Evolutionary conservation across 768 basidiomycete genomes (phyloP), one percentile per base, ranked within the genome.

Genomic region (Boletus tomentosulus): DNA sequence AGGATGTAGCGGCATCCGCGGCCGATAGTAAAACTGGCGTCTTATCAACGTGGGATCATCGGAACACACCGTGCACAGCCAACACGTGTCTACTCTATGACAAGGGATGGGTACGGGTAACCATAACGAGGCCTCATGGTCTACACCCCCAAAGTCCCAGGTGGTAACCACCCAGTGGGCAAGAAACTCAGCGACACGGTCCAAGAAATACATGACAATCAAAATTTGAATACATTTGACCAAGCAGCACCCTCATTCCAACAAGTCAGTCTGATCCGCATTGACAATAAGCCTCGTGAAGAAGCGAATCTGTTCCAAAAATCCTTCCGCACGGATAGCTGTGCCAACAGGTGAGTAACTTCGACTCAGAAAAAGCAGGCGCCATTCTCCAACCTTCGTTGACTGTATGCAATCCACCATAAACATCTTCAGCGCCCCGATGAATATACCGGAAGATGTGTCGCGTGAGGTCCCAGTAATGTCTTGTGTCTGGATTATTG

Each of bases 401-500:
- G 24, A 55, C 42, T 19, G 67, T 69, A 50, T 69, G 67, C 10
- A 38, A 34, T 22, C 57, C 76, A 16, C 66, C 65, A 53, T 81
- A 79, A 52, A 63, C 73, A 49, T 62, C 64, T 33, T 43, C 27
- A 34, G 35, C 46, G 38, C 60, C 61, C 16, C 56, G 55, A 57
- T 75, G 75, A n/a, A 66, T 66, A 61, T 76, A 80, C 37, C 78
- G 76, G 68, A 77, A 76, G 51, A 79, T 78, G 56, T 78, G 71
- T 31, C 57, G 60, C 25, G 78, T 76, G 28, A 80, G 68, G 50
- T 68, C 66, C 78, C 78, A 77, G 48, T 78, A 78, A 48, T 68
- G 68, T 42, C 66, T 58, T 12, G 79, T 80, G 60, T 80, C 77
- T 76, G 56, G 3, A 35, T 49, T 16, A 19, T 47, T 48, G 16